Evolutionary conservation across 768 basidiomycete species (phyloP).

Genomic region (Pleurotus ostreatus): DNA sequence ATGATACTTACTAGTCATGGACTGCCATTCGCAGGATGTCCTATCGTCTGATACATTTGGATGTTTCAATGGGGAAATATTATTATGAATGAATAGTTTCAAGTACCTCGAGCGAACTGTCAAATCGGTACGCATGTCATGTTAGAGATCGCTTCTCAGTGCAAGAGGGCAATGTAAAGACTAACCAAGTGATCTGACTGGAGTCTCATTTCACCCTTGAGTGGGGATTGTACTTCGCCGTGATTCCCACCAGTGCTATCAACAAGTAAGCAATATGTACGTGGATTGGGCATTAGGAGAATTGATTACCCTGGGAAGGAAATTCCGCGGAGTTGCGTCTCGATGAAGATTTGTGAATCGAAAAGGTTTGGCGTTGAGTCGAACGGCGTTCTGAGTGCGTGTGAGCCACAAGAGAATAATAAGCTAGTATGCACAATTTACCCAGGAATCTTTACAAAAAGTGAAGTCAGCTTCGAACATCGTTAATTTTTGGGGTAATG

Average conservation of each 20-base stretch:
- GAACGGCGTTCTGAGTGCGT: constrained; percentile 30
- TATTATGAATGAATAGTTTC: background rate
- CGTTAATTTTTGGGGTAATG: background rate
- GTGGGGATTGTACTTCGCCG: constrained; percentile 23
- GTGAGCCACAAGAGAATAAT: background rate
- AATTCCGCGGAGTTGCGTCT: constrained; percentile 41
- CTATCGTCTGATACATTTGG: constrained; percentile 25
- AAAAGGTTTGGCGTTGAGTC: constrained; percentile 40
- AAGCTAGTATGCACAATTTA: too few species aligned
- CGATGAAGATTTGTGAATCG: constrained; percentile 43
- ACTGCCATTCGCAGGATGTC: constrained; percentile 47
- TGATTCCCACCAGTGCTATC: constrained; percentile 30
- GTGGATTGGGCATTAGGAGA: background rate
- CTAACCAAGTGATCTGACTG: constrained; percentile 32
- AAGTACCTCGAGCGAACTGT: constrained; percentile 23
- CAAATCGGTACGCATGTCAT: background rate
- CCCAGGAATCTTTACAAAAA: background rate
- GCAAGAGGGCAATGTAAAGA: background rate
- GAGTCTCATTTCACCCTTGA: constrained; percentile 37
- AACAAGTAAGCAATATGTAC: constrained; percentile 5
- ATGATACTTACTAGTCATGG: constrained; percentile 28
- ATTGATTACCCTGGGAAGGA: constrained; percentile 32
- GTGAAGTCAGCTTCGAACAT: background rate
- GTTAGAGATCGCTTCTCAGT: background rate
- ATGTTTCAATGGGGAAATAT: background rate